Base-by-base conservation (phyloP, 2,329 filamentous ascomycete species). In the Orbilia quercus region DNA sequence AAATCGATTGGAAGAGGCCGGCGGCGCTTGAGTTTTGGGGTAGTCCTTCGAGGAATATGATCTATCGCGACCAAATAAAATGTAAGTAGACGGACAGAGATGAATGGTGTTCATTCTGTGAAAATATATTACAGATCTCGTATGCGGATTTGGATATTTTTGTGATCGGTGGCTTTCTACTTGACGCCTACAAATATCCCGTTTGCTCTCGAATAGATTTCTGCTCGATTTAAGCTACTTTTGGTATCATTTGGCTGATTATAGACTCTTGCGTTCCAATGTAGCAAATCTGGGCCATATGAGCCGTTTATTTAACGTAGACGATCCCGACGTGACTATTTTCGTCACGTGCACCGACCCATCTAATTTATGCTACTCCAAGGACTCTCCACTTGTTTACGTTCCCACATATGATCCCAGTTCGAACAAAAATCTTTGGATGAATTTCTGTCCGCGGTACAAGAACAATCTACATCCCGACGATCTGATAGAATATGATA, bases 21-120 rank as follows among this genome's bases (percentile, higher is more conserved):
- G 60, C 50, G 7, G 60, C 60, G 12, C n/a, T 65, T 31, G 60
- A 65, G 25, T 65, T 55, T 42, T 48, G 28, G 16, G 60, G 60
- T 7, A 31, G 47, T 9, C 2, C 50, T 12, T 25, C 20, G 14
- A 28, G n/a, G 1, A 48, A 25, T 16, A 11, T 7, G 5, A 16
- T 16, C 12, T 65, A 65, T 28, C 50, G 60, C 5, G 14, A 31
- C 0, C 45, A 25, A 6, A 38, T 65, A 34, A 14, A 22, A 7
- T 42, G 60, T 65, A 28, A 65, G 60, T 65, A 7, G 25, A 28
- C 36, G 48, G 5, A 12, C 6, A 50, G 3, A 34, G 28, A 31
- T 31, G 28, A 31, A 31, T 31, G 9, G 28, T 31, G 28, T 31
- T 5, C 28, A 31, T 31, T 9, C 4, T 9, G 9, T 31, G 28